phyloP scores from a whole-genome alignment of 306 rosid species.

The Vigna radiata region DNA sequence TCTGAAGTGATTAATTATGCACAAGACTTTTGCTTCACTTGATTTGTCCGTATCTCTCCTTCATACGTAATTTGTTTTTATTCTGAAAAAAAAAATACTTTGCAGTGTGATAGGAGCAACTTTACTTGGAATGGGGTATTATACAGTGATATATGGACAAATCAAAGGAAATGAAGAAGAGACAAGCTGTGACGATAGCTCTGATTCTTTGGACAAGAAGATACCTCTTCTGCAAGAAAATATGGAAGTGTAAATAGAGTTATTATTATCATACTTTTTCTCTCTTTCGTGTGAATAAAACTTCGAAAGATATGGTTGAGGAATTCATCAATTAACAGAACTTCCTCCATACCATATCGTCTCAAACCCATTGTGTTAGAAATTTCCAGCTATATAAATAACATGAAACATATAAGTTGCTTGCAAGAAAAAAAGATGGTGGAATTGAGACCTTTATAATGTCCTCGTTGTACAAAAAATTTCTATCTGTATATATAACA shows the following conservation, averaged over 20 bases:
- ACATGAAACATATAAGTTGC: not conserved
- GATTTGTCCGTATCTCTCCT: not conserved
- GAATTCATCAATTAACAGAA: constrained; percentile 28
- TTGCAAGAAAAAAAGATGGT: not conserved
- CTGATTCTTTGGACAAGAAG: constrained; percentile 55
- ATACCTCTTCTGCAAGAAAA: constrained; percentile 73
- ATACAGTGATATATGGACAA: constrained; percentile 64
- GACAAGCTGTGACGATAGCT: constrained; percentile 38
- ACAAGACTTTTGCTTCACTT: constrained; percentile 8
- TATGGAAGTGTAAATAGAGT: constrained; percentile 44
- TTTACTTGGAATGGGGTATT: constrained; percentile 69
- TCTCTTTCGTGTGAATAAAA: constrained; percentile 19
- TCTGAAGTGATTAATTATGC: not conserved
- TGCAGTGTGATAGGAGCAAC: constrained; percentile 79
- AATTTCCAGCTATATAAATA: constrained; percentile 21
- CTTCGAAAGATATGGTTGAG: not conserved
- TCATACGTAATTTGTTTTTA: not conserved
- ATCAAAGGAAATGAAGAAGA: constrained; percentile 61
- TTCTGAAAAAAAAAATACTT: not conserved
- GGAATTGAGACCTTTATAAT: not conserved
- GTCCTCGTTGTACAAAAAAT: not conserved
- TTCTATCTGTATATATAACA: not conserved
- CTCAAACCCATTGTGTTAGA: not conserved
- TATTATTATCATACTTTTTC: not conserved
- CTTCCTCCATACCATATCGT: constrained; percentile 24